Base-by-base conservation (phyloP, 345 rosid genomes). In the Bruguiera sexangula region DNA sequence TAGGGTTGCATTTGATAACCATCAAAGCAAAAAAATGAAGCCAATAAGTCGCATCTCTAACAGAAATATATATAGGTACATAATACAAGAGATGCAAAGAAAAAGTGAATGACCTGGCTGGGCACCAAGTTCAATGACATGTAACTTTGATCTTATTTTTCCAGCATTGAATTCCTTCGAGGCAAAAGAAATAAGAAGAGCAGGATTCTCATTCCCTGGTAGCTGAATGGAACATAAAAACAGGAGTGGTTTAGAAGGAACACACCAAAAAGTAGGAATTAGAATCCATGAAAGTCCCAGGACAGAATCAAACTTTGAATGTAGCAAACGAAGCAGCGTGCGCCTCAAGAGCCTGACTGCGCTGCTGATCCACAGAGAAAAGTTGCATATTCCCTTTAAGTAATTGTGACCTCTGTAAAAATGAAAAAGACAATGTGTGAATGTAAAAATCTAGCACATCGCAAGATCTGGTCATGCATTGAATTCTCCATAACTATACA, bases 311-410 rank as follows among this genome's bases (percentile, higher is more conserved):
- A 56, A 93, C 98, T 81, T 89, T 93, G 67, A 87, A 85, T 70
- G 86, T 84, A 27, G 98, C 94, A 80, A 93, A 93, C 68, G 98
- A 83, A 0, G 98, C 98, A 69, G 98, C 98, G 83, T 93, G 98
- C 29, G 97, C 98, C 77, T 93, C 98, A 73, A 93, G 91, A 62
- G 92, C 91, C 80, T 93, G 98, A 83, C 96, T 93, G 51, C 96
- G 96, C 84, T 93, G 97, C 86, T 93, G 98, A 68, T 93, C 98
- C 67, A 93, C 88, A 58, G 98, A 93, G 76, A 86, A 93, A 75
- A 91, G 97, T 81, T 93, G 98, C 98, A 93, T 90, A 66, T 89
- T 93, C 74, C 98, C 98, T 79, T 91, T 93, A 46, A 93, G 97
- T 76, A 93, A 71, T 85, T 90, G 92, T 48, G 89, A 86, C 86